A percentile compares a stretch with the other conserved stretches of the same genome.
Evolutionary conservation across 2,329 filamentous ascomycete species (phyloP).

Genomic region (Pyrenochaeta sp.): DNA sequence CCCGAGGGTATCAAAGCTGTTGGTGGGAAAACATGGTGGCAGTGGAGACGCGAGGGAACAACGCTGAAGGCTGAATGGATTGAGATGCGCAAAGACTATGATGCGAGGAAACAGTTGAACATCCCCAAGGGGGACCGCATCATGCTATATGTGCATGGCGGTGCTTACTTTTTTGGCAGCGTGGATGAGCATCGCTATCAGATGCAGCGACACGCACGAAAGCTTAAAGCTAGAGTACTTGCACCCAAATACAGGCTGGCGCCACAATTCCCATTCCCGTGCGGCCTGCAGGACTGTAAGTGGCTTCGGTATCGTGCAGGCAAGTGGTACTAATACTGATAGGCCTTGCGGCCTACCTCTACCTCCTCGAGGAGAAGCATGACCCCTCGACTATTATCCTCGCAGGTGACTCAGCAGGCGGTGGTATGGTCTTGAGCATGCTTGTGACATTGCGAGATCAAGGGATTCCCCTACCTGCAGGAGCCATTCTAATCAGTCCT

Average conservation of each 20-base stretch:
- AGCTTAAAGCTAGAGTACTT: constrained; percentile 88
- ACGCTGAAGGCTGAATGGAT: constrained; percentile 90
- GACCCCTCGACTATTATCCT: constrained; percentile 84
- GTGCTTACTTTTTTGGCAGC: constrained; percentile 94
- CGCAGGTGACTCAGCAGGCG: constrained; percentile 92
- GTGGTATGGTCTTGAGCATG: constrained; percentile 84
- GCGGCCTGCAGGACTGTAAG: constrained; percentile 83
- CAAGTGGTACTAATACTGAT: constrained; percentile 8
- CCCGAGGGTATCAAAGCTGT: constrained; percentile 72
- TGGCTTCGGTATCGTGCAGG: neutral
- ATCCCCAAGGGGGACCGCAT: constrained; percentile 71
- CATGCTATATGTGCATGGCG: constrained; percentile 94
- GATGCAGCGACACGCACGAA: constrained; percentile 93
- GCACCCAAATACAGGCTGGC: constrained; percentile 86
- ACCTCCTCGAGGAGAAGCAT: constrained; percentile 74
- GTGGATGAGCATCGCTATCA: constrained; percentile 98
- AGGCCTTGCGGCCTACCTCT: constrained; percentile 80
- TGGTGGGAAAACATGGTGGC: constrained; percentile 83
- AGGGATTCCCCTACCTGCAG: constrained; percentile 83
- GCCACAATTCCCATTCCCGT: constrained; percentile 95
- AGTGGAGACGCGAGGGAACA: constrained; percentile 72
- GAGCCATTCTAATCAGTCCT: constrained; percentile 88
- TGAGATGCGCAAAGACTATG: constrained; percentile 87
- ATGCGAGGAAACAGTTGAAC: constrained; percentile 70
- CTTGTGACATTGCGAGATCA: constrained; percentile 84